Conservation (phyloP, 2,329 filamentous ascomycete species). For the Aspergillus sp. region DNA sequence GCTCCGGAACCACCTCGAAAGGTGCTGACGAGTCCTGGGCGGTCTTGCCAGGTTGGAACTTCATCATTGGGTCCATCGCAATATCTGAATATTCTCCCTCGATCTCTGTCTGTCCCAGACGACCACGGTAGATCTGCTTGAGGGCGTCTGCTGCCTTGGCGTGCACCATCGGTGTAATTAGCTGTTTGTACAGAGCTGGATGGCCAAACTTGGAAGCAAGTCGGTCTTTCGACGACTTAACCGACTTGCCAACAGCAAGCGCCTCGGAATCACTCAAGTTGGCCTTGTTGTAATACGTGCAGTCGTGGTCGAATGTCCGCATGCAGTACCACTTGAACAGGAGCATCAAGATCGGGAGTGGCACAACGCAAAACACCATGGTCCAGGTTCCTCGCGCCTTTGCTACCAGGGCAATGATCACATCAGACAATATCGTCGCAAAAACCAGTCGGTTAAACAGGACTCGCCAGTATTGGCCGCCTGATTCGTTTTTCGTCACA, state of each 20-base stretch:
- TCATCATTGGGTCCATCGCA: conserved; percentile 74
- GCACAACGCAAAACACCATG: conserved; percentile 69
- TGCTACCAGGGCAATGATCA: conserved; percentile 74
- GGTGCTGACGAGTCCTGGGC: conserved; percentile 55
- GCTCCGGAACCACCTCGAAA: conserved; percentile 88
- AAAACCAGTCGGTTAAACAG: conserved; percentile 93
- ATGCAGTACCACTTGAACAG: conserved; percentile 86
- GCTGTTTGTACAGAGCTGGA: conserved; percentile 81
- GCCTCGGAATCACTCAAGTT: conserved; percentile 55
- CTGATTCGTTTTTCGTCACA: conserved; percentile 93
- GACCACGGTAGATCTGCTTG: conserved; percentile 80
- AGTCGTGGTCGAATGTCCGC: conserved; percentile 71
- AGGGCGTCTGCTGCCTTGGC: conserved; percentile 85
- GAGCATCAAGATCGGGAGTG: conserved; percentile 75
- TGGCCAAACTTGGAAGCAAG: conserved; percentile 80
- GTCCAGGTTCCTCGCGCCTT: conserved; percentile 66
- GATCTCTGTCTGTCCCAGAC: conserved; percentile 57
- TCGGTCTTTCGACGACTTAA: conserved; percentile 57
- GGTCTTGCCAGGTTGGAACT: conserved; percentile 57
- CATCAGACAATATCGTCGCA: conserved; percentile 72
- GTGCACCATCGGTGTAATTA: conserved; percentile 95
- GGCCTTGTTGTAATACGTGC: conserved; percentile 75
- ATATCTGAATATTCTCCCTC: conserved; percentile 67
- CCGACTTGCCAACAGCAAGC: conserved; percentile 34
- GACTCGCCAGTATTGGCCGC: conserved; percentile 87